These are phyloP conservation scores for Amanita brunnescens DNA, from an alignment of 768 basidiomycete species.

Conservation along the genomic window DNA sequence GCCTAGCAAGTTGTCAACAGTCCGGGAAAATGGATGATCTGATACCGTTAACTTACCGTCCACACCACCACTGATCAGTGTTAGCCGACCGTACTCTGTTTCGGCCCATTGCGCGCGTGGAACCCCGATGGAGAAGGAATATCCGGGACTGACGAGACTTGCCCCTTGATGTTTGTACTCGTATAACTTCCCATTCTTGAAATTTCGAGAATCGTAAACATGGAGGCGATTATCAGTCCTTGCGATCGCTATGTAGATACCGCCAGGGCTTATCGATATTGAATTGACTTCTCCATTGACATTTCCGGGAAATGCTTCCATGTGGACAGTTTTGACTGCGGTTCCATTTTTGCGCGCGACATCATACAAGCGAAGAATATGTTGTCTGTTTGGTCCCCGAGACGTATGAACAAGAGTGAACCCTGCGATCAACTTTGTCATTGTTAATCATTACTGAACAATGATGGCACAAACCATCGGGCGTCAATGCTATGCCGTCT, in stretches of 20 bases:
- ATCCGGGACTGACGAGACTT: slow-evolving; percentile 24
- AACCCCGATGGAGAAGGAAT: slow-evolving; percentile 36
- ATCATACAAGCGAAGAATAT: slow-evolving; percentile 46
- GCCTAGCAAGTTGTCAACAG: slow-evolving; percentile 29
- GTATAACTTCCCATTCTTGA: slow-evolving; percentile 36
- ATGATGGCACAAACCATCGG: slow-evolving; percentile 28
- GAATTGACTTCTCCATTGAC: slow-evolving; percentile 38
- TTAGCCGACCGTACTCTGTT: slow-evolving; percentile 24
- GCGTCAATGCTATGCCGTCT: slow-evolving; percentile 39
- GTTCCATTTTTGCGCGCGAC: slow-evolving; percentile 24
- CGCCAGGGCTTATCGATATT: slow-evolving; percentile 51
- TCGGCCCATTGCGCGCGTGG: slow-evolving; percentile 47
- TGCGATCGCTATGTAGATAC: slow-evolving; percentile 49
- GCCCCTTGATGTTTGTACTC: slow-evolving; percentile 36
- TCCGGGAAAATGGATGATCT: background rate
- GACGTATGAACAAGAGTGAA: slow-evolving; percentile 25
- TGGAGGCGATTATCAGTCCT: slow-evolving; percentile 51
- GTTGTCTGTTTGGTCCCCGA: slow-evolving; percentile 16
- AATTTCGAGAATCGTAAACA: slow-evolving; percentile 54
- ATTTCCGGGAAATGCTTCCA: slow-evolving; percentile 26
- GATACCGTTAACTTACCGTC: slow-evolving; percentile 39
- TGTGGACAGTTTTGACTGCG: slow-evolving; percentile 20
- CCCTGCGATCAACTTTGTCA: slow-evolving; percentile 17
- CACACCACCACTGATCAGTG: slow-evolving; percentile 51
- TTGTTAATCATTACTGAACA: background rate